Evolutionary conservation across 1,284 basidiomycete genomes (phyloP).

Genomic region (Waitea zeae): DNA sequence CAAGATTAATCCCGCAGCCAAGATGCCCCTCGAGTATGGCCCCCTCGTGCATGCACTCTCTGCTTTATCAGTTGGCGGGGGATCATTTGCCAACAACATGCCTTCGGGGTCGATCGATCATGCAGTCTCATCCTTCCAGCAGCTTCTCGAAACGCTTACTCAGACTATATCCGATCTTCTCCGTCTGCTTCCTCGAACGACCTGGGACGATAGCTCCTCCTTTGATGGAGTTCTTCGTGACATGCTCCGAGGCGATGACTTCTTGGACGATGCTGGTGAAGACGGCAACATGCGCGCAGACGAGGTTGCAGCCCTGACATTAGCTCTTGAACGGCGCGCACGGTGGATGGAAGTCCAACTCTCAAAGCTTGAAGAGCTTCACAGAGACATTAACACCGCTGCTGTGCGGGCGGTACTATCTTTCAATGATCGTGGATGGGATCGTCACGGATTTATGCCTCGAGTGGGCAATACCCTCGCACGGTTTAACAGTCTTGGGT

Average conservation of each 20-base stretch:
- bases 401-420: slow-evolving; percentile 65
- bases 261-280: slow-evolving; percentile 55
- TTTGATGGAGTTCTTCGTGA: slow-evolving; percentile 71
- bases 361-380: slow-evolving; percentile 68
- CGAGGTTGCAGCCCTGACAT: slow-evolving; percentile 64
- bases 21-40: slow-evolving; percentile 64
- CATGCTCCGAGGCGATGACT: slow-evolving; percentile 74
- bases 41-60: slow-evolving; percentile 72
- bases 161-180: slow-evolving; percentile 74
- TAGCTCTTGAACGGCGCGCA: slow-evolving; percentile 66
- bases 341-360: slow-evolving; percentile 82
- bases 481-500: slow-evolving; percentile 49
- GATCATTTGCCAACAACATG: slow-evolving; percentile 67
- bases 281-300: slow-evolving; percentile 49
- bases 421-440: slow-evolving; percentile 77
- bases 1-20: slow-evolving; percentile 51
- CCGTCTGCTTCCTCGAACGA: slow-evolving; percentile 64
- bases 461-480: slow-evolving; percentile 43
- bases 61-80: slow-evolving; percentile 66
- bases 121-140: slow-evolving; percentile 72
- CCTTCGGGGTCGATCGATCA: slow-evolving; percentile 71
- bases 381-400: slow-evolving; percentile 72
- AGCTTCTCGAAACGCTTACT: slow-evolving; percentile 66
- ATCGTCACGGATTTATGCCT: slow-evolving; percentile 43
- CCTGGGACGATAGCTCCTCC: slow-evolving; percentile 74